Base-by-base conservation (phyloP, 1,284 basidiomycete species). In the Apiotrichum porosum region DNA sequence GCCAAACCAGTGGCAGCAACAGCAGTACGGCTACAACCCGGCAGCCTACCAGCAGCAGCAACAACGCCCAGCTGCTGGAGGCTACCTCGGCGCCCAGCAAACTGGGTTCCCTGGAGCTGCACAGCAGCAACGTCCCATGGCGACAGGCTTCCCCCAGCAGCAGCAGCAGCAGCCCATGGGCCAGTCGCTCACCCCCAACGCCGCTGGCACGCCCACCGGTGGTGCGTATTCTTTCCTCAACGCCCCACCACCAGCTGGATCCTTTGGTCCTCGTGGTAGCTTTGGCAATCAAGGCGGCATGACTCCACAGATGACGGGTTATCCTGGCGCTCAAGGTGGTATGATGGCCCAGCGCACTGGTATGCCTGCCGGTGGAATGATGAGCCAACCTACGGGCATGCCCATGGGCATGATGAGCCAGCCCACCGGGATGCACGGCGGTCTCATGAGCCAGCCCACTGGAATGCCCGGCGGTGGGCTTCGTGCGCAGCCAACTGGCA, bases 401-500 rank as follows among this genome's bases (percentile, higher is more conserved):
- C 71, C 44, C 58, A 57, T 42, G 50, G 24, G 26, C 4, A 81
- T 83, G 43, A 83, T 75, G 53, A 69, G 44, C 59, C 26, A 28
- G 12, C 26, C 26, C 26, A 28, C 26, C 6, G 26, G 26, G 12
- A 28, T 28, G 26, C 26, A 6, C 26, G 34, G 62, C 15, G 66
- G 66, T 6, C 44, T 73, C 19, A 62, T 69, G 59, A 44, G 61
- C 4, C 72, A 74, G 44, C 66, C 56, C 17, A 75, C 73, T 2
- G 82, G 84, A 43, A 83, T 76, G 55, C 71, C 46, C 56, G 69
- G 49, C 57, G 61, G 46, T 40, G 37, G 65, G n/a, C 77, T 90
- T 39, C 76, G 85, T 9, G 78, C 86, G 15, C 89, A 91, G 63
- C 75, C 79, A 37, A 92, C 88, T 2, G 90, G 89, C n/a, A 63